These are phyloP conservation scores for Climacium dendroides DNA, from an alignment of 225 moss, liverwort and hornwort genomes.

Conservation along the genomic window DNA sequence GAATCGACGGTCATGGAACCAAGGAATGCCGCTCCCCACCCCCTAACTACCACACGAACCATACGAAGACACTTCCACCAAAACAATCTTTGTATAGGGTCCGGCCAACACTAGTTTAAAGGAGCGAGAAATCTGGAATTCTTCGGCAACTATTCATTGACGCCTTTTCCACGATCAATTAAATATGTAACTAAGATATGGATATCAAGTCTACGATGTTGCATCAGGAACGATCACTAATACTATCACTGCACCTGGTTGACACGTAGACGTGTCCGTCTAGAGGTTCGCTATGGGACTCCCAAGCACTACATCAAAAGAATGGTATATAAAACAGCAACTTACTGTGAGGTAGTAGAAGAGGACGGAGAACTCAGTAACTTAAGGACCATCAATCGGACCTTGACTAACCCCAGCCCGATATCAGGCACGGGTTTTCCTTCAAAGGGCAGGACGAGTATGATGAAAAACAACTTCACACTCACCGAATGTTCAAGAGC, in stretches of 20 bases:
- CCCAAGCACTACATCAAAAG: constrained; percentile 9
- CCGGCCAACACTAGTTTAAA: not conserved
- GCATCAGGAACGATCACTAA: constrained; percentile 6
- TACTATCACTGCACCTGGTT: constrained; percentile 22
- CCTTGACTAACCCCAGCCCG: not conserved
- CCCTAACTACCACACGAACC: not conserved
- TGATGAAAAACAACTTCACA: not conserved
- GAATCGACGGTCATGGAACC: not conserved
- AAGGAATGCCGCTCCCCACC: not conserved
- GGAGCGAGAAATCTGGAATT: not conserved
- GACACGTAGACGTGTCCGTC: not conserved
- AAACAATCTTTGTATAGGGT: not conserved
- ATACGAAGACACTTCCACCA: not conserved
- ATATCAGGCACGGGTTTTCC: not conserved
- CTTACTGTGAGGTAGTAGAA: not conserved
- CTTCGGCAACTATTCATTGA: not conserved
- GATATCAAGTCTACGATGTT: not conserved
- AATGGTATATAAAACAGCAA: not conserved
- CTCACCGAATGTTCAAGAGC: constrained; percentile 33
- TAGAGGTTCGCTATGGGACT: not conserved
- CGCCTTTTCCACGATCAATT: not conserved
- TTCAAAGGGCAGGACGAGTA: not conserved
- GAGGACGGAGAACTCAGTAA: not conserved
- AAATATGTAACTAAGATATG: not conserved
- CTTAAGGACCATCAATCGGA: not conserved